Percentiles rank a stretch among this genome's conserved stretches.
Conservation (phyloP, 148 eudicot species). For the Heliamphora exappendiculata region DNA sequence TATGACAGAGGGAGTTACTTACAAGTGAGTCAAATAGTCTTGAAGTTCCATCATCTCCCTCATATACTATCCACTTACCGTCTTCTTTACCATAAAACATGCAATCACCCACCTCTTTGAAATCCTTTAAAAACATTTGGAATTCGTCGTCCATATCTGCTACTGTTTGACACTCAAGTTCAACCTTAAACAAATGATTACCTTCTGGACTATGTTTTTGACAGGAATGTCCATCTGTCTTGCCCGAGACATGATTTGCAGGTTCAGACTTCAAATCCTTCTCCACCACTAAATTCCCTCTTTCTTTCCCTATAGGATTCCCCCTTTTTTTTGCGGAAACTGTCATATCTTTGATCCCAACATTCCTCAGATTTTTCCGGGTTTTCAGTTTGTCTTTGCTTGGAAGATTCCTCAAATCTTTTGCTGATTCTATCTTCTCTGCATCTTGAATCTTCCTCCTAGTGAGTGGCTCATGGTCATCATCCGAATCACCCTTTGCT, state of each 20-base stretch:
- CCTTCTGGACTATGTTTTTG: neutral
- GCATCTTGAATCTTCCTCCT: neutral
- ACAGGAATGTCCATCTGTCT: neutral
- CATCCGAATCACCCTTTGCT: constrained; percentile 9
- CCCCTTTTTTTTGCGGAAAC: neutral
- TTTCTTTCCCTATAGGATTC: neutral
- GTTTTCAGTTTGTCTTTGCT: neutral
- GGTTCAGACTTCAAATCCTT: neutral
- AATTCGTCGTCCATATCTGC: constrained; percentile 5
- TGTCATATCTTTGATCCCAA: neutral
- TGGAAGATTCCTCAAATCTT: neutral
- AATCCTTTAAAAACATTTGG: neutral
- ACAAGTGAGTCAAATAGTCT: constrained; percentile 11
- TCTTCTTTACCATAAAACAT: neutral
- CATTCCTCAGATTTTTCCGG: neutral
- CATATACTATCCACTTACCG: constrained; percentile 10
- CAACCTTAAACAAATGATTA: neutral
- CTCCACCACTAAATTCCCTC: neutral
- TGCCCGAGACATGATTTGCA: neutral
- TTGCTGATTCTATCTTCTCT: neutral
- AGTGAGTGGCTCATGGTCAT: neutral
- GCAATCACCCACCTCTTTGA: neutral
- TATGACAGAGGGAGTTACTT: constrained; percentile 7
- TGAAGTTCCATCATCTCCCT: constrained; percentile 12
- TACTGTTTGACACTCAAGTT: neutral